phyloP scores from a whole-genome alignment of 2,329 filamentous ascomycete species.

The Cyclaneusma minus region DNA sequence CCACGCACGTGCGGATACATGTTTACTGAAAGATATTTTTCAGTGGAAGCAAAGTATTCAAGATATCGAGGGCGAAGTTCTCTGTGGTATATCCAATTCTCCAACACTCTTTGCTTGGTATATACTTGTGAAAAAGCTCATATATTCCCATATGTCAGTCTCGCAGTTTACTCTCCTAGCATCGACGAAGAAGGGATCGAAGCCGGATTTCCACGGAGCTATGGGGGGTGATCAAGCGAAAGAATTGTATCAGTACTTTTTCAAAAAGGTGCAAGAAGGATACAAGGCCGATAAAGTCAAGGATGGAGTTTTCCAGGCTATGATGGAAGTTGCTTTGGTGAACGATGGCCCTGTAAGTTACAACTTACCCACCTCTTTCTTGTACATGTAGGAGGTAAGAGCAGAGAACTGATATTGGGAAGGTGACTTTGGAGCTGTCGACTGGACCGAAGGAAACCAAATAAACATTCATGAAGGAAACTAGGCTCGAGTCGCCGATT shows the following conservation, averaged over 20 bases:
- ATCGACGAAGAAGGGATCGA: constrained; percentile 87
- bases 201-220: constrained; percentile 87
- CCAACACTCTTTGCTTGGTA: constrained; percentile 2
- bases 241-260: constrained; percentile 71
- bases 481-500: too few species aligned
- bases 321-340: constrained; percentile 93
- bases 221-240: constrained; percentile 65
- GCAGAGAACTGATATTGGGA: background rate
- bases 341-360: constrained; percentile 65
- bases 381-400: constrained; percentile 3
- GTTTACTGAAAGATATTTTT: constrained; percentile 3
- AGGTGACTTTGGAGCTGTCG: constrained; percentile 9
- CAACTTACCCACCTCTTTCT: constrained; percentile 3
- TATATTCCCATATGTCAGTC: constrained; percentile 37
- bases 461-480: background rate
- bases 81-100: constrained; percentile 56
- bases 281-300: constrained; percentile 68
- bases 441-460: constrained; percentile 6
- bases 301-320: constrained; percentile 93
- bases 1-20: constrained; percentile 1
- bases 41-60: constrained; percentile 85
- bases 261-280: constrained; percentile 54
- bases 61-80: constrained; percentile 78
- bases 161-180: constrained; percentile 94
- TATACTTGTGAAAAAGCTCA: constrained; percentile 2